Evolutionary conservation across 352 stramenopile species (phyloP).

Genomic region (Sclerospora graminicola): DNA sequence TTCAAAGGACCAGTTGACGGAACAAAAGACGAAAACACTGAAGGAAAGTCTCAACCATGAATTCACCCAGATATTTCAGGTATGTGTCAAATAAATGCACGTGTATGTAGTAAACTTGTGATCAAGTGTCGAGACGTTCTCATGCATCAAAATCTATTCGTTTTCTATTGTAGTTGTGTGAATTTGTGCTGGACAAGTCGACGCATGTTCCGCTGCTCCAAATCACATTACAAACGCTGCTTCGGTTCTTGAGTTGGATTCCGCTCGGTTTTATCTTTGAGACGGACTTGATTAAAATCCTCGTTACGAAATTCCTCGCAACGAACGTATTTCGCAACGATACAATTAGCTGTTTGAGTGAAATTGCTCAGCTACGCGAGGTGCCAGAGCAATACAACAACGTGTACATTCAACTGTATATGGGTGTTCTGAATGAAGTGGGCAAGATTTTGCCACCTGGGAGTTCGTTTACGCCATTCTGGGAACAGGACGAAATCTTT

Average conservation of each 20-base stretch:
- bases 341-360: slow-evolving; percentile 96
- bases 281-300: no score
- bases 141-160: no score
- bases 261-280: slow-evolving; percentile 98
- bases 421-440: no score
- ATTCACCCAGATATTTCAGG: slow-evolving; percentile 96
- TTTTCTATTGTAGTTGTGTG: slow-evolving; percentile 77
- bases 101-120: no score
- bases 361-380: slow-evolving; percentile 93
- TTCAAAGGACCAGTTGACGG: slow-evolving; percentile 96
- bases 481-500: no score
- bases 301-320: no score
- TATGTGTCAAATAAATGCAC: background rate
- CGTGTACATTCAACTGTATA: no score
- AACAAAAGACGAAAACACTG: slow-evolving; percentile 98
- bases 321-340: no score
- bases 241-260: slow-evolving; percentile 98
- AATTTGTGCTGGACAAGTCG: slow-evolving; percentile 96
- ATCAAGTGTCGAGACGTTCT: no score
- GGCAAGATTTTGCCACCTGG: no score
- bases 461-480: no score
- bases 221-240: slow-evolving; percentile 94
- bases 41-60: slow-evolving; percentile 95
- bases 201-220: slow-evolving; percentile 88
- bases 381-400: slow-evolving; percentile 88